A percentile compares a stretch with the other conserved stretches of the same genome.
These are phyloP conservation scores for Chalaropsis thielavioides DNA, from an alignment of 2,329 filamentous ascomycete genomes.

Conservation along the genomic window DNA sequence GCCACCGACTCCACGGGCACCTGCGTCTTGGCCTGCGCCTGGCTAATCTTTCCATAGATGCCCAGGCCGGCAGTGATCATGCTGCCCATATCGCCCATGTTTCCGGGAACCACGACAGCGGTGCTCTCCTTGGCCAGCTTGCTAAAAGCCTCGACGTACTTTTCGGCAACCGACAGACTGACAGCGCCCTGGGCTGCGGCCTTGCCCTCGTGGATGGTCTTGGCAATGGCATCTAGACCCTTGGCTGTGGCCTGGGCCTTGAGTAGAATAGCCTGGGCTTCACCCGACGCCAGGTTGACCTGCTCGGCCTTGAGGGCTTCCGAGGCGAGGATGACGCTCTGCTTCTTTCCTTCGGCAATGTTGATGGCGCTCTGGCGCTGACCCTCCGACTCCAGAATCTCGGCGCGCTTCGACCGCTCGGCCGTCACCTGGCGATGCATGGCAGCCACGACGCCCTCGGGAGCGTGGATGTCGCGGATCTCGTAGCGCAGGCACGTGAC, in stretches of 20 bases:
- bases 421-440: constrained; percentile 98
- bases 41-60: constrained; percentile 85
- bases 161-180: constrained; percentile 81
- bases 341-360: constrained; percentile 94
- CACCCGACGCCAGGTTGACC: constrained; percentile 84
- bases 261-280: constrained; percentile 81
- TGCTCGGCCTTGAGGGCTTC: constrained; percentile 81
- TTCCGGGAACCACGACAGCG: constrained; percentile 86
- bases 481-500: constrained; percentile 94
- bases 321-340: constrained; percentile 88
- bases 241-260: constrained; percentile 73
- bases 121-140: constrained; percentile 92
- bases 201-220: constrained; percentile 57
- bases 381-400: constrained; percentile 94
- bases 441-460: constrained; percentile 80
- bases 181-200: constrained; percentile 69
- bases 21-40: constrained; percentile 51
- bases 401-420: constrained; percentile 90
- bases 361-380: constrained; percentile 97
- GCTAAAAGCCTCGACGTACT: constrained; percentile 91
- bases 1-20: constrained; percentile 18
- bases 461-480: constrained; percentile 95
- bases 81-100: constrained; percentile 86
- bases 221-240: constrained; percentile 76
- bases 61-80: constrained; percentile 96